Percentiles rank a stretch among this genome's conserved stretches.
These are phyloP conservation scores for Coleophoma cylindrospora DNA, from an alignment of 2,329 filamentous ascomycete genomes.

Conservation along the genomic window DNA sequence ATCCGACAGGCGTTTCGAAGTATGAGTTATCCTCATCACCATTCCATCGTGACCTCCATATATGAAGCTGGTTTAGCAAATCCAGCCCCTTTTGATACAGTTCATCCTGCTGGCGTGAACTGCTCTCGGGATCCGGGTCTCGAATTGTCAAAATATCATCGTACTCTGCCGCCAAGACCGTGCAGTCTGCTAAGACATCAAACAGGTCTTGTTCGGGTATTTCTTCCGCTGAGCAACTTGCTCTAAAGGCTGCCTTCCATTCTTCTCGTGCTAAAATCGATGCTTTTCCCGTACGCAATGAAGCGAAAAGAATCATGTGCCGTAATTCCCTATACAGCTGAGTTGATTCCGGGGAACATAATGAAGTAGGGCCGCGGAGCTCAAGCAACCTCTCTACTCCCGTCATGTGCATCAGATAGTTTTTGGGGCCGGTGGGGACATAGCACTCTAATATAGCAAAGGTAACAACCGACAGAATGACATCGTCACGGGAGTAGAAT, in stretches of 20 bases:
- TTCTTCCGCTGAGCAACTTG: constrained; percentile 11
- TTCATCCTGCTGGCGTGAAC: background rate
- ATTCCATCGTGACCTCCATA: constrained; percentile 6
- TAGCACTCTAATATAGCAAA: constrained; percentile 23
- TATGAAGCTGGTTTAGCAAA: constrained; percentile 2
- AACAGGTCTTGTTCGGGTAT: constrained; percentile 21
- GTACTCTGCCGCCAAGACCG: constrained; percentile 16
- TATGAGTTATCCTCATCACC: background rate
- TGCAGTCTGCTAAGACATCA: constrained; percentile 24
- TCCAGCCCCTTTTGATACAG: background rate
- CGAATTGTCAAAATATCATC: constrained; percentile 6
- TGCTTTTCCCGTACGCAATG: constrained; percentile 13
- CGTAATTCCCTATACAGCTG: constrained; percentile 19
- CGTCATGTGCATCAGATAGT: constrained; percentile 24
- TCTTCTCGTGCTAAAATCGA: constrained; percentile 22
- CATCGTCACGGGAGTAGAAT: constrained; percentile 19
- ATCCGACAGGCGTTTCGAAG: background rate
- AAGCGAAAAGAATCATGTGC: constrained; percentile 21
- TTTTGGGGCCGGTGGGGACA: constrained; percentile 18
- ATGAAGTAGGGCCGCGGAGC: constrained; percentile 15
- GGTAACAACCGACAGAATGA: constrained; percentile 21
- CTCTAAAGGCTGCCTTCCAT: constrained; percentile 20
- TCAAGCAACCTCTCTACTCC: constrained; percentile 22
- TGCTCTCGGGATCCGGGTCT: background rate
- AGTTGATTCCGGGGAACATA: constrained; percentile 10